Base-by-base conservation (phyloP, 352 stramenopile genomes). In the Phytophthora pini region DNA sequence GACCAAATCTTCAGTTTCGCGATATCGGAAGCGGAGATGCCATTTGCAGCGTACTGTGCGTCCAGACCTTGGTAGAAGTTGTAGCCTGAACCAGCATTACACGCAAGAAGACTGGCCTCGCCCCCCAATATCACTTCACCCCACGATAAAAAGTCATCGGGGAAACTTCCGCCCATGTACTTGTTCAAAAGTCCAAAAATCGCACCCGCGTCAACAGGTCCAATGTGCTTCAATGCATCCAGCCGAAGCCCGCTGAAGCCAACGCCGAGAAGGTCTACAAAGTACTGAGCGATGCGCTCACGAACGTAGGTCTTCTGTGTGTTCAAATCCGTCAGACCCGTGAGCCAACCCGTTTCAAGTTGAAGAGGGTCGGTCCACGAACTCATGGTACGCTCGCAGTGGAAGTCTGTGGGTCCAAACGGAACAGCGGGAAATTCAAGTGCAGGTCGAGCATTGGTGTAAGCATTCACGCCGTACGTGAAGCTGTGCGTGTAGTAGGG, bases 1-100 rank as follows among this genome's bases (percentile, higher is more conserved):
- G 80, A 89, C 84, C 80, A 93, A 53, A 91, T 86, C 73, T 93
- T 93, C 54, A 93, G 72, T 49, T 93, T 93, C 22, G 51, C 46
- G 8, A 93, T 81, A 52, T 93, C 84, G 0, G 43, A 74, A 9
- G 67, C 38, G 17, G 78, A 82, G 56, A 90, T 72, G 8, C 82
- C 84, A 9, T 71, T 76, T 1, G 76, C 65, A 4, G 56, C 24
- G 52, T 82, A 89, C 32, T 70, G 59, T 2, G 63, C 45, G 32
- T 91, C 82, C 10, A 93, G 65, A 0, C 71, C 81, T 27, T 70
- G 72, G 62, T 88, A 87, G 39, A 86, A 93, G 39, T 91, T 89
- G 68, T 88, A 90, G 2, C 74, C 75, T 11, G 68, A 81, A 58
- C 73, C 71, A 7, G 69, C 55, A 40, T 89, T 77, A n/a, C 82